These are phyloP conservation scores for Oryza glumipatula DNA, from an alignment of 176 grass and related monocot genomes.

Conservation along the genomic window DNA sequence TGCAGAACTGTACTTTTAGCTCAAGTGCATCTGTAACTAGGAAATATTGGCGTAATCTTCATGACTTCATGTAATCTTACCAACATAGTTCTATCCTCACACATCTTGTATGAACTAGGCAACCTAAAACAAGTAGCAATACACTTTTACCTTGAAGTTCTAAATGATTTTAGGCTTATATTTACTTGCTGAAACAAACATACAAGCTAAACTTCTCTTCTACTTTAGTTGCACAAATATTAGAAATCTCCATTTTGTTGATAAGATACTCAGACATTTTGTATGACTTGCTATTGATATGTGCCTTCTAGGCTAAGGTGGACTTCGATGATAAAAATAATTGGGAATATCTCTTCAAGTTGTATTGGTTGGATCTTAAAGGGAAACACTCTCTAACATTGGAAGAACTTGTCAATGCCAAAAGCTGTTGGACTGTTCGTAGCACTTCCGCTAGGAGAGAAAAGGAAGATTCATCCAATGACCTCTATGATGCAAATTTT, in stretches of 20 bases:
- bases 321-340: conserved; percentile 97
- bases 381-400: conserved; percentile 71
- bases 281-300: conserved; percentile 25
- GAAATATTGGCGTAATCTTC: conserved; percentile 12
- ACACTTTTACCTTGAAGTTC: background rate
- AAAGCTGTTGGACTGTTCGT: conserved; percentile 61
- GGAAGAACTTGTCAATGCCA: conserved; percentile 77
- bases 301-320: conserved; percentile 59
- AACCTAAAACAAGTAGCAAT: background rate
- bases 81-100: background rate
- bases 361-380: conserved; percentile 97
- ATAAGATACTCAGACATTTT: conserved; percentile 4
- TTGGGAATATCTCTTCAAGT: conserved; percentile 99
- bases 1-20: conserved; percentile 1
- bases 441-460: conserved; percentile 49
- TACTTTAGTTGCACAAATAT: conserved; percentile 18
- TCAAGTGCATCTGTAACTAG: conserved; percentile 21
- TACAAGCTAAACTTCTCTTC: conserved; percentile 9
- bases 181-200: background rate
- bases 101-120: conserved; percentile 10
- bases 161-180: background rate
- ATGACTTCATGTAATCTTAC: conserved; percentile 9
- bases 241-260: conserved; percentile 34
- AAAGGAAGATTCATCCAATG: conserved; percentile 82
- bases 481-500: conserved; percentile 76